A percentile compares a stretch with the other conserved stretches of the same genome.
These are phyloP conservation scores for Amphibolis antarctica DNA, from an alignment of 106 monocot genomes.

Conservation along the genomic window DNA sequence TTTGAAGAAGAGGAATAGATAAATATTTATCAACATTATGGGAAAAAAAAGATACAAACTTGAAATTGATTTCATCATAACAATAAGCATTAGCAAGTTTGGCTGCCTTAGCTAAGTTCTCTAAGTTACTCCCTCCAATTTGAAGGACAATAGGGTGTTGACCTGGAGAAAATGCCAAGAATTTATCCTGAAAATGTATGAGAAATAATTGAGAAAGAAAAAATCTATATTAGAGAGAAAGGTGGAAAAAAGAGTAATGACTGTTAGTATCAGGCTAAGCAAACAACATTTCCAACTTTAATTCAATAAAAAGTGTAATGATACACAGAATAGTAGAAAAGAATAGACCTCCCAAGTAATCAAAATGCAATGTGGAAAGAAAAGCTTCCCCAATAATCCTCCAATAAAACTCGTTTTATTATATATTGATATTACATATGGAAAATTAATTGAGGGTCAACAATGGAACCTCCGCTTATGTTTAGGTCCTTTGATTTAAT, in stretches of 20 bases:
- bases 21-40: neutral
- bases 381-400: too few relatives aligned
- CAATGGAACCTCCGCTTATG: too few relatives aligned
- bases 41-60: conserved; percentile 29
- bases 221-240: neutral
- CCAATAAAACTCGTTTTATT: too few relatives aligned
- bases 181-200: conserved; percentile 55
- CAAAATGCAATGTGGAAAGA: too few relatives aligned
- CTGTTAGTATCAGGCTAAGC: too few relatives aligned
- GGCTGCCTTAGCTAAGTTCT: conserved; percentile 85
- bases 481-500: too few relatives aligned
- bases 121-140: conserved; percentile 95
- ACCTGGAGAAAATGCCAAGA: conserved; percentile 70
- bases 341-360: too few relatives aligned
- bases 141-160: conserved; percentile 96
- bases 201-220: neutral
- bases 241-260: neutral
- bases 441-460: too few relatives aligned
- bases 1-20: neutral
- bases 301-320: too few relatives aligned
- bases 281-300: too few relatives aligned
- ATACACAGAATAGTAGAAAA: too few relatives aligned
- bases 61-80: conserved; percentile 92
- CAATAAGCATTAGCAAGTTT: conserved; percentile 68
- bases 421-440: too few relatives aligned